Conservation (phyloP, 1,139 yeast genomes). For the Zhuliangozyma parablackwelliae region DNA sequence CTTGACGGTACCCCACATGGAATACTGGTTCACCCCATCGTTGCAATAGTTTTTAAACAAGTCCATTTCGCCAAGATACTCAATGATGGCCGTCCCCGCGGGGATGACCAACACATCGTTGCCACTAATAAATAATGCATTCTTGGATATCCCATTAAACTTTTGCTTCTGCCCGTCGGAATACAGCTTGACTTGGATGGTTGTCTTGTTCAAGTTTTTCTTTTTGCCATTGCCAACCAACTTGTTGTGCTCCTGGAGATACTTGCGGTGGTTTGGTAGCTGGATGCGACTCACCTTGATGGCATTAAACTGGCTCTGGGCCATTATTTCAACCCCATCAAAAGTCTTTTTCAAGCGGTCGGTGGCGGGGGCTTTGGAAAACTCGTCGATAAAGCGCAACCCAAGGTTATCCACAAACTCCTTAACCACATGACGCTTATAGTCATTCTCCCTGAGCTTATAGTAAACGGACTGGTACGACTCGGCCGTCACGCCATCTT, state of each 20-base stretch:
- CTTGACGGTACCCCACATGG: constrained; percentile 79
- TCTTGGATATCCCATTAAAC: constrained; percentile 68
- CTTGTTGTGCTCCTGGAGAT: constrained; percentile 23
- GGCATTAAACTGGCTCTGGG: constrained; percentile 23
- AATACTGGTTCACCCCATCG: constrained; percentile 72
- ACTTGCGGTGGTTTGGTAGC: constrained; percentile 32
- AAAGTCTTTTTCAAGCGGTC: constrained; percentile 10
- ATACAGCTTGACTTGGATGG: constrained; percentile 40
- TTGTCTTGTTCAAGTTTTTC: constrained; percentile 21
- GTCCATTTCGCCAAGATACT: constrained; percentile 72
- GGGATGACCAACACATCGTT: constrained; percentile 28
- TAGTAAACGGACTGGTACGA: constrained; percentile 49
- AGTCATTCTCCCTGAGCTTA: constrained; percentile 44
- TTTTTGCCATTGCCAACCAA: constrained; percentile 7
- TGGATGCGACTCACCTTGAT: constrained; percentile 28
- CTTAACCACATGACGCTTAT: constrained; percentile 35
- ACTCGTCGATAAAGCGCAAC: constrained; percentile 12
- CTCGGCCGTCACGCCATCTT: constrained; percentile 43
- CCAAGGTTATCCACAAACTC: constrained; percentile 22
- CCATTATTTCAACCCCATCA: constrained; percentile 18
- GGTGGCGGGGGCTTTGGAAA: constrained; percentile 8
- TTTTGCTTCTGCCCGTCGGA: constrained; percentile 56
- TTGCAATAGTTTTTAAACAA: constrained; percentile 56
- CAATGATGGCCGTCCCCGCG: constrained; percentile 52
- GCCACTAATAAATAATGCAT: constrained; percentile 53